phyloP scores from a whole-genome alignment of 257 asterid genomes.

The Linderniella brevidens region DNA sequence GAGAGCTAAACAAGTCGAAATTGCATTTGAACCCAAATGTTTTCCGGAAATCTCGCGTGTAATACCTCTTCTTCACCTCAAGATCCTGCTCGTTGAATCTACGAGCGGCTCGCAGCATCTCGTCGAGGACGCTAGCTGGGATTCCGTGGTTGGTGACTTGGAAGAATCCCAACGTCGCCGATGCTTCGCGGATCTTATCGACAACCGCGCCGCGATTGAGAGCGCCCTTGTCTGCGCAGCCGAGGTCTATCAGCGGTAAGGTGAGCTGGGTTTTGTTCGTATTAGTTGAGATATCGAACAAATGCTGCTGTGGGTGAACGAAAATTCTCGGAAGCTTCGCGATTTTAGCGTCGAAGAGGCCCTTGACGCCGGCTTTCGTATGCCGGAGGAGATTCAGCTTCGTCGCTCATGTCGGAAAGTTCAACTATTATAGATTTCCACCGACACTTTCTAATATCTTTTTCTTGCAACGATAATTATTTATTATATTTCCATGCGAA shows the following conservation, averaged over 20 bases:
- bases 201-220: not conserved
- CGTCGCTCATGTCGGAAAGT: no score
- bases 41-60: slow-evolving; percentile 11
- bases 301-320: not conserved
- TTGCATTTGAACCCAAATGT: slow-evolving; percentile 10
- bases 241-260: not conserved
- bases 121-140: slow-evolving; percentile 11
- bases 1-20: slow-evolving; percentile 19
- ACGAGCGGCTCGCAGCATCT: slow-evolving; percentile 14
- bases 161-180: not conserved
- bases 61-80: slow-evolving; percentile 20
- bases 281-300: not conserved
- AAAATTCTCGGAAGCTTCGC: not conserved
- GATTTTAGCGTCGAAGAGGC: not conserved
- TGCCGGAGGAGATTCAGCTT: no score
- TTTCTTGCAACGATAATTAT: no score
- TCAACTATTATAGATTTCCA: no score
- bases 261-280: not conserved
- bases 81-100: slow-evolving; percentile 21
- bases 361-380: not conserved
- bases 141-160: slow-evolving; percentile 15
- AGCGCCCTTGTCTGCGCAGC: not conserved
- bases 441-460: no score
- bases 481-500: no score
- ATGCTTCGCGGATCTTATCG: not conserved